phyloP scores from a whole-genome alignment of 352 stramenopile species.

The Lagenidium sp. region DNA sequence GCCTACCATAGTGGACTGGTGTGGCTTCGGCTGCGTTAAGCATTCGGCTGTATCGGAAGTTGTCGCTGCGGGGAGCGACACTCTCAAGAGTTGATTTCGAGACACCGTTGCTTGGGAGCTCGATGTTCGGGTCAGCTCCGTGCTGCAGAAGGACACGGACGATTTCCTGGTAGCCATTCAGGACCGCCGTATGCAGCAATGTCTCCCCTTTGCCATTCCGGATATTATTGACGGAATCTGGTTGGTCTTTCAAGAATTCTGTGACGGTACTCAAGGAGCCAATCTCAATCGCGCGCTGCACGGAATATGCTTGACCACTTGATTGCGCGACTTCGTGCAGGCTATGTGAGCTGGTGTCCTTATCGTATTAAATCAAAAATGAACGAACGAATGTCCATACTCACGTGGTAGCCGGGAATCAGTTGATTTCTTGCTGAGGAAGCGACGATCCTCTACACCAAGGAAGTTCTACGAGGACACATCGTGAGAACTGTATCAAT shows the following conservation, averaged over 20 bases:
- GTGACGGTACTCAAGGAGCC: slow-evolving; percentile 18
- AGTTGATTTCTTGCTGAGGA: slow-evolving; percentile 25
- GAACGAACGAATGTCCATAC: too few species aligned
- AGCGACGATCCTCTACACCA: slow-evolving; percentile 29
- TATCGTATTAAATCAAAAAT: too few species aligned
- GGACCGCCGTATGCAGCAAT: slow-evolving; percentile 52
- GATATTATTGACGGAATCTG: slow-evolving; percentile 2
- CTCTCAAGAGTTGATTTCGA: slow-evolving; percentile 33
- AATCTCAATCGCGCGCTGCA: slow-evolving; percentile 52
- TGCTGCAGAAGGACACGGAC: slow-evolving; percentile 42
- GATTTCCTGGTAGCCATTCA: slow-evolving; percentile 37
- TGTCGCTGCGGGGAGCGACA: slow-evolving; percentile 33
- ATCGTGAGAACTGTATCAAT: too few species aligned
- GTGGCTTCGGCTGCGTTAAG: slow-evolving; percentile 45
- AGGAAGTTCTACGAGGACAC: slow-evolving; percentile 30
- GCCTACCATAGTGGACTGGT: slow-evolving; percentile 48
- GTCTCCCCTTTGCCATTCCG: slow-evolving; percentile 53
- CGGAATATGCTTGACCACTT: slow-evolving; percentile 21
- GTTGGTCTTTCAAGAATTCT: slow-evolving; percentile 4
- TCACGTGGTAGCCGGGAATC: slow-evolving; percentile 20
- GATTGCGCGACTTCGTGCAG: too few species aligned
- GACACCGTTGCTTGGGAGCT: slow-evolving; percentile 15
- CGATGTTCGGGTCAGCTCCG: slow-evolving; percentile 27
- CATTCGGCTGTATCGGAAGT: slow-evolving; percentile 49
- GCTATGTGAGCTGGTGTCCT: too few species aligned